Base-by-base conservation (phyloP, 495 filamentous ascomycete genomes). In the Peziza echinospora region DNA sequence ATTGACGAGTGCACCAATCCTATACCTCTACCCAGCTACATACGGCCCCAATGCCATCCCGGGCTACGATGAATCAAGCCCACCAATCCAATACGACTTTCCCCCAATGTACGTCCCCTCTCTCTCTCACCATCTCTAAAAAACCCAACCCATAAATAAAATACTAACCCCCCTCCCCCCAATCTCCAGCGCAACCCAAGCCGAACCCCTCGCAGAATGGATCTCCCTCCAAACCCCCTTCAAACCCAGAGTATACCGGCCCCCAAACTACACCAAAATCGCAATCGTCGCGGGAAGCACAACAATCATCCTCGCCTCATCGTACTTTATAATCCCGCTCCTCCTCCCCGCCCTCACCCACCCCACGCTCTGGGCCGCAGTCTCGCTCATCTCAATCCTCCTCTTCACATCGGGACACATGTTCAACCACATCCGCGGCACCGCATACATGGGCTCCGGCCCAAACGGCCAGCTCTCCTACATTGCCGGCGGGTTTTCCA, bases 391-490 rank as follows among this genome's bases (percentile, higher is more conserved):
- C 53, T 71, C 75, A 6, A 84, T 99, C 48, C 74, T 99, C 37
- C 67, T 99, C 25, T 99, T 99, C 66, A 96, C 82, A 26, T 84
- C 78, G 52, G 89, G 91, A 11, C 85, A 96, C 60, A 97, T 99
- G 89, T 99, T 86, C 71, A 96, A 96, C 63, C 89, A 96, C 54
- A 99, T 99, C 59, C 72, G 89, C 47, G 85, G 85, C 57, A 84
- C 89, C 0, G 87, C 89, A n/a, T 99, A 99, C 57, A 83, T 96
- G 41, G 74, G 76, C 26, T 82, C 77, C 19, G 78, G 96, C 63
- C 84, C 82, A 5, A 72, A 69, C 41, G 91, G 91, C 6, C 85
- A 84, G 2, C 72, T 96, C 34, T 80, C 65, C 58, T 99, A 96
- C 62, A 87, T 96, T 62, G 89, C 91, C 2, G 73, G 73, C 41